These are phyloP conservation scores for Ogataea paradorogensis DNA, from an alignment of 805 yeast species.

Conservation along the genomic window DNA sequence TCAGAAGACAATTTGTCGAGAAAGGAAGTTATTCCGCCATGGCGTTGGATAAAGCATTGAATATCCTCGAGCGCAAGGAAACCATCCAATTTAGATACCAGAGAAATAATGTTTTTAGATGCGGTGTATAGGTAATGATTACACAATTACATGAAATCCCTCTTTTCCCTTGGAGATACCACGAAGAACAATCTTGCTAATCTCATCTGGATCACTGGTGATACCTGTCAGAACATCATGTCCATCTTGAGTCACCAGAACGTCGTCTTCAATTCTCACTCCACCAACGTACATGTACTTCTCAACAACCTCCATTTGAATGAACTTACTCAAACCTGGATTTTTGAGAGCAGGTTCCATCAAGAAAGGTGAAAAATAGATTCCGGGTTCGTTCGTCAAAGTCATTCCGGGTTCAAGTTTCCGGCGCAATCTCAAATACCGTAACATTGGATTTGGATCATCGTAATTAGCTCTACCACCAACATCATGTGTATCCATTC, in stretches of 20 bases:
- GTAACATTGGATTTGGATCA: slow-evolving; percentile 74
- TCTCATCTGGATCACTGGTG: slow-evolving; percentile 83
- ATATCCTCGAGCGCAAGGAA: slow-evolving; percentile 80
- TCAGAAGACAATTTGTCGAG: slow-evolving; percentile 77
- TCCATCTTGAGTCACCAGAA: slow-evolving; percentile 73
- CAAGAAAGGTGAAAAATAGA: slow-evolving; percentile 83
- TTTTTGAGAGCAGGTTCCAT: slow-evolving; percentile 60
- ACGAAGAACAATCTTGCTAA: slow-evolving; percentile 67
- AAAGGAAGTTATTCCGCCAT: slow-evolving; percentile 55
- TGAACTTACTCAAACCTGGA: slow-evolving; percentile 50
- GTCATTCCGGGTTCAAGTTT: slow-evolving; percentile 72
- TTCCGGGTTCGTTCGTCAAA: slow-evolving; percentile 93
- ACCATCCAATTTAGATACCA: slow-evolving; percentile 87
- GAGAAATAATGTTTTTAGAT: slow-evolving; percentile 73
- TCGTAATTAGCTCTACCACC: slow-evolving; percentile 85
- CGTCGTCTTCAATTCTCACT: slow-evolving; percentile 93
- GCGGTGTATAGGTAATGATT: slow-evolving; percentile 46
- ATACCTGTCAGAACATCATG: slow-evolving; percentile 77
- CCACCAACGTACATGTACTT: slow-evolving; percentile 93
- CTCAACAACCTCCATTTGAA: slow-evolving; percentile 63
- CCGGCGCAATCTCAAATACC: slow-evolving; percentile 80
- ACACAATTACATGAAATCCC: slow-evolving; percentile 54
- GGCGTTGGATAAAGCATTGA: slow-evolving; percentile 80
- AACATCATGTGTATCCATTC: slow-evolving; percentile 95
- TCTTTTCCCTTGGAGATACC: slow-evolving; percentile 62